phyloP scores from a whole-genome alignment of 805 yeast species.

The Ogataea corticis region DNA sequence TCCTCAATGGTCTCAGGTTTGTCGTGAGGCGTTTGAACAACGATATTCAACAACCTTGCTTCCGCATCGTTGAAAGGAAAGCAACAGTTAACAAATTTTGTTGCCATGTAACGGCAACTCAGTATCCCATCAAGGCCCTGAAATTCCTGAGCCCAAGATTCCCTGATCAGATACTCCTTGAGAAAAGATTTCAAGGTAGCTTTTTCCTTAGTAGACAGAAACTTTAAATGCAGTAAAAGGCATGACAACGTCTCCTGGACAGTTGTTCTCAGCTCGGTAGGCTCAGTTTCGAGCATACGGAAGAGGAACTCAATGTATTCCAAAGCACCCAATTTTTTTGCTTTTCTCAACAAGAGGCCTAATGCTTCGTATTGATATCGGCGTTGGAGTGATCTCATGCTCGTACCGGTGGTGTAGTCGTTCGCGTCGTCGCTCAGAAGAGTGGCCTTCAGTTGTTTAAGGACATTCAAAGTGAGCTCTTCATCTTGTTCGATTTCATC shows the following conservation, averaged over 20 bases:
- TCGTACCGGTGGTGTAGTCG: conserved; percentile 31
- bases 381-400: conserved; percentile 46
- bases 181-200: conserved; percentile 41
- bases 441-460: conserved; percentile 52
- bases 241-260: conserved; percentile 72
- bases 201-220: conserved; percentile 41
- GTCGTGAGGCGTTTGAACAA: conserved; percentile 55
- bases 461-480: conserved; percentile 46
- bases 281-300: conserved; percentile 66
- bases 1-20: conserved; percentile 79
- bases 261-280: conserved; percentile 59
- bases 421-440: conserved; percentile 36
- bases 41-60: conserved; percentile 65
- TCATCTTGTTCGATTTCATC: conserved; percentile 14
- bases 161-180: background rate
- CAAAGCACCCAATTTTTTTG: conserved; percentile 47
- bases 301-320: conserved; percentile 65
- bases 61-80: conserved; percentile 67
- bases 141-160: conserved; percentile 26
- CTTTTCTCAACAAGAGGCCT: conserved; percentile 58
- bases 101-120: conserved; percentile 56
- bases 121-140: conserved; percentile 34
- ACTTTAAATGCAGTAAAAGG: conserved; percentile 49
- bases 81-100: conserved; percentile 63
- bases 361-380: conserved; percentile 75